Percentiles rank a stretch among this genome's conserved stretches.
phyloP scores from a whole-genome alignment of 2,329 filamentous ascomycete genomes.

The Kalmusia sp. region DNA sequence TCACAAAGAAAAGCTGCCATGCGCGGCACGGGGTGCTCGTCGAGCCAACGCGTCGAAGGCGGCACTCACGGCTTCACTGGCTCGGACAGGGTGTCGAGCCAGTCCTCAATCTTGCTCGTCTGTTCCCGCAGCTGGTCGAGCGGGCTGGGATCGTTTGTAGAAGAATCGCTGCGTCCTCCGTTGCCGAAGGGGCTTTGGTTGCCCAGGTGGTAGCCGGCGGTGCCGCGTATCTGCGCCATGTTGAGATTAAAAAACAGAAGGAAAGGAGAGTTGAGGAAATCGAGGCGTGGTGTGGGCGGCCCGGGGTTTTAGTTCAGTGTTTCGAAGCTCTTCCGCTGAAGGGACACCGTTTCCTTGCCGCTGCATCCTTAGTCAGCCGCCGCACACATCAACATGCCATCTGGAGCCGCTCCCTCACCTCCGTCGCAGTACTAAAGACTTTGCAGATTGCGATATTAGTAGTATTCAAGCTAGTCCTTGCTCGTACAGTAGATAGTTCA shows the following conservation, averaged over 20 bases:
- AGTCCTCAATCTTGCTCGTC: slow-evolving; percentile 98
- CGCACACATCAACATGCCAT: slow-evolving; percentile 1
- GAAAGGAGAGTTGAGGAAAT: slow-evolving; percentile 22
- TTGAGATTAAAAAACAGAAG: slow-evolving; percentile 24
- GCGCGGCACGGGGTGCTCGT: slow-evolving; percentile 3
- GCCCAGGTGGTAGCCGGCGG: slow-evolving; percentile 83
- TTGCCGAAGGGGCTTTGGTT: slow-evolving; percentile 75
- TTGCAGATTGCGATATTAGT: neutral
- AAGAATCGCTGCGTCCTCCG: slow-evolving; percentile 61
- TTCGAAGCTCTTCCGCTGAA: slow-evolving; percentile 32
- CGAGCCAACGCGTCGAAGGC: slow-evolving; percentile 3
- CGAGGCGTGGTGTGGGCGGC: slow-evolving; percentile 32
- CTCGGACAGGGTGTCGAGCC: slow-evolving; percentile 84
- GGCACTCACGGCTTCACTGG: slow-evolving; percentile 89
- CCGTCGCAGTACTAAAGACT: neutral
- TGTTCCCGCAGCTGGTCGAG: slow-evolving; percentile 91
- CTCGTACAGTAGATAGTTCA: neutral
- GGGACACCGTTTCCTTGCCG: slow-evolving; percentile 22
- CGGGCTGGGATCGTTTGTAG: slow-evolving; percentile 73
- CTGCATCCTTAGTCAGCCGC: slow-evolving; percentile 25
- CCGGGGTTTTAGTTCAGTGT: slow-evolving; percentile 29
- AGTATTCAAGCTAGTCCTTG: neutral
- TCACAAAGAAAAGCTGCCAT: neutral
- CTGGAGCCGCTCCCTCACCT: neutral
- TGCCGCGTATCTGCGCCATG: slow-evolving; percentile 68